These are phyloP conservation scores for Colletotrichum lindemuthianum DNA, from an alignment of 2,329 filamentous ascomycete species.

Conservation along the genomic window DNA sequence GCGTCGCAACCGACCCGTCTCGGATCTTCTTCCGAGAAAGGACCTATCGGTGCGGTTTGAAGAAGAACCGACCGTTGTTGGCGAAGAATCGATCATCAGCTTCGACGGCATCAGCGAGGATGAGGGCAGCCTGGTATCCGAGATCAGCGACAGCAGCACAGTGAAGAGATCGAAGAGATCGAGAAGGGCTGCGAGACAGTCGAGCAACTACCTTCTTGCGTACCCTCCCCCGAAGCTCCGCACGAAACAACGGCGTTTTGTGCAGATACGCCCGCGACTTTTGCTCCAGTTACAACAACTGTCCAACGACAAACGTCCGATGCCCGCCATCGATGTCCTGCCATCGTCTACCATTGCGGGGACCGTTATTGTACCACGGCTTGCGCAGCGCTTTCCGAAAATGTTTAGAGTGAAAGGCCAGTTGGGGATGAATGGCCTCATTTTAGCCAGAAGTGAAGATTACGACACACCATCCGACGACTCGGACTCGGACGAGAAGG, in stretches of 20 bases:
- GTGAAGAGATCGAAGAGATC: conserved; percentile 40
- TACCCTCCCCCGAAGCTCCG: conserved; percentile 71
- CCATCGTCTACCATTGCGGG: conserved; percentile 70
- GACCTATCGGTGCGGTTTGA: conserved; percentile 60
- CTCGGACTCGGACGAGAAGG: conserved; percentile 61
- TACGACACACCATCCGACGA: conserved; percentile 59
- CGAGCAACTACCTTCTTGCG: conserved; percentile 73
- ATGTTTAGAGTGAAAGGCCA: conserved; percentile 72
- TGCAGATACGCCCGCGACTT: conserved; percentile 74
- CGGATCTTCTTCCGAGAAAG: conserved; percentile 50
- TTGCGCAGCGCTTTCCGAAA: conserved; percentile 70
- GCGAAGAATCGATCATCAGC: conserved; percentile 7
- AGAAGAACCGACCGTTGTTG: conserved; percentile 47
- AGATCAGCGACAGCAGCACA: conserved; percentile 59
- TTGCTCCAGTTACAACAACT: conserved; percentile 78
- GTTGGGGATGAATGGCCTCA: conserved; percentile 74
- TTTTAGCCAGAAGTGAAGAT: conserved; percentile 76
- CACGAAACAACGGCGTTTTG: conserved; percentile 71
- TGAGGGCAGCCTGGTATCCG: conserved; percentile 56
- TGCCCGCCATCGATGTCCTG: conserved; percentile 78
- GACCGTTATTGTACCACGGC: conserved; percentile 65
- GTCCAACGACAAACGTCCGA: conserved; percentile 67
- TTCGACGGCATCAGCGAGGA: conserved; percentile 57
- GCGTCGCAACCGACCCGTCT: conserved; percentile 45
- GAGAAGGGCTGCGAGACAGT: conserved; percentile 55